Evolutionary conservation across 2,329 filamentous ascomycete genomes (phyloP).

Genomic region (Sarocladiaceae sp.): DNA sequence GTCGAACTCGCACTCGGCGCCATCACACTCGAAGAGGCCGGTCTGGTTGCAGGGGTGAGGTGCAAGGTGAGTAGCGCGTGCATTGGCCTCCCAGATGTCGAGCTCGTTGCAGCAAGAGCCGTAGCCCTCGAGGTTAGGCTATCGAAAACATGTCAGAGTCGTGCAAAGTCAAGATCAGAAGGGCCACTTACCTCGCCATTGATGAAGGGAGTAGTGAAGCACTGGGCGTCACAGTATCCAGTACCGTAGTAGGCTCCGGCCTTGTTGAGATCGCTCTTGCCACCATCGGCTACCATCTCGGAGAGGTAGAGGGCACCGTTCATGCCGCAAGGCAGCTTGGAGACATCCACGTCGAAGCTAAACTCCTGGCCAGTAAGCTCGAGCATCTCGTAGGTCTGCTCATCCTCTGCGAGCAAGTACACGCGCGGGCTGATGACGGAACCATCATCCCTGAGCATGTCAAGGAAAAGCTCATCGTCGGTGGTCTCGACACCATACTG

Average conservation of each 20-base stretch:
- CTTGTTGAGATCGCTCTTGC: constrained; percentile 47
- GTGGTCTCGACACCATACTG: constrained; percentile 26
- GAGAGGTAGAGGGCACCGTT: constrained; percentile 64
- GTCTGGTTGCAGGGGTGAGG: constrained; percentile 44
- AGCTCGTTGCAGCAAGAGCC: constrained; percentile 51
- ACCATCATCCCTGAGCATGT: constrained; percentile 21
- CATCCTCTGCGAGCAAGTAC: constrained; percentile 52
- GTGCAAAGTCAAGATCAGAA: too few relatives aligned
- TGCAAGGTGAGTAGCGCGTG: constrained; percentile 38
- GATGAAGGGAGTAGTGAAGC: constrained; percentile 46
- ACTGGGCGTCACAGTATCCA: constrained; percentile 62
- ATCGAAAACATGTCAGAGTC: constrained; percentile 13
- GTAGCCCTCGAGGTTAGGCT: constrained; percentile 35
- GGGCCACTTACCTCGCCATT: constrained; percentile 40
- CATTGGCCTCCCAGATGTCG: constrained; percentile 53
- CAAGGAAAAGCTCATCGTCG: constrained; percentile 25
- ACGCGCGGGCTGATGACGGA: constrained; percentile 37
- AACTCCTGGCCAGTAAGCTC: constrained; percentile 58
- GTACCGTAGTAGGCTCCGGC: constrained; percentile 58
- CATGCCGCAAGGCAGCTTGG: constrained; percentile 60
- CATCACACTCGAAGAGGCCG: constrained; percentile 40
- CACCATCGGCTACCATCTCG: constrained; percentile 55
- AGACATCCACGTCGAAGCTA: constrained; percentile 63
- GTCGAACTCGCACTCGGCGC: constrained; percentile 31
- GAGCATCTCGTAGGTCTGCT: constrained; percentile 56